A percentile compares a stretch with the other conserved stretches of the same genome.
These are phyloP conservation scores for Sclerotinia nivalis DNA, from an alignment of 2,329 filamentous ascomycete genomes.

Conservation along the genomic window DNA sequence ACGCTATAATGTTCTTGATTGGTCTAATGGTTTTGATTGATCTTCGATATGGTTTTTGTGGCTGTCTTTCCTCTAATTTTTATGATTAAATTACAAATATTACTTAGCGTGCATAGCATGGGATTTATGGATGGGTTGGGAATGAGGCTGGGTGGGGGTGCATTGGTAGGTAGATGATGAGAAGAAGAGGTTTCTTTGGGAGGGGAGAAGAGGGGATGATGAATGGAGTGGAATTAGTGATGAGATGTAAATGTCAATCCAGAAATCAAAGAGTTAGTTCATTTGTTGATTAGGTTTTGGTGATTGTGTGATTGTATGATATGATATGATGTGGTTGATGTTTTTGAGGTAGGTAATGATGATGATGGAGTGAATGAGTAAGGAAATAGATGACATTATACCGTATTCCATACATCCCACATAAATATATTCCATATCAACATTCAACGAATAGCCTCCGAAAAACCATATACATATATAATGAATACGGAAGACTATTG, in stretches of 20 bases:
- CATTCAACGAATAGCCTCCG: too few relatives aligned
- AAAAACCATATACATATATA: too few relatives aligned
- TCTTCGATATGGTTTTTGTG: not conserved
- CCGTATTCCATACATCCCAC: too few relatives aligned
- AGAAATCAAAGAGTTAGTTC: not conserved
- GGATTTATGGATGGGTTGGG: too few relatives aligned
- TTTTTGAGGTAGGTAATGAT: not conserved
- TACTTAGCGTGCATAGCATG: conserved; percentile 9
- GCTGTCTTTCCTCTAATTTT: not conserved
- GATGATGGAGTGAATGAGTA: not conserved
- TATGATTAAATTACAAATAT: not conserved
- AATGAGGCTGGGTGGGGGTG: not conserved
- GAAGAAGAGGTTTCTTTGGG: too few relatives aligned
- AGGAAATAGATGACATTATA: not conserved
- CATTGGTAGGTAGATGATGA: not conserved
- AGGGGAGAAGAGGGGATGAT: not conserved
- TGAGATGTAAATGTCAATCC: not conserved
- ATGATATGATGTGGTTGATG: not conserved
- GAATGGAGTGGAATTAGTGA: not conserved
- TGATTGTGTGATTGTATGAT: not conserved
- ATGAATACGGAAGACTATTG: too few relatives aligned
- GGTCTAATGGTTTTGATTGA: not conserved
- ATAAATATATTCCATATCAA: too few relatives aligned
- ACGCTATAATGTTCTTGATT: not conserved
- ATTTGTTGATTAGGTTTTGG: not conserved